Conservation (phyloP, 2,329 filamentous ascomycete genomes). For the Arthroderma uncinatum region DNA sequence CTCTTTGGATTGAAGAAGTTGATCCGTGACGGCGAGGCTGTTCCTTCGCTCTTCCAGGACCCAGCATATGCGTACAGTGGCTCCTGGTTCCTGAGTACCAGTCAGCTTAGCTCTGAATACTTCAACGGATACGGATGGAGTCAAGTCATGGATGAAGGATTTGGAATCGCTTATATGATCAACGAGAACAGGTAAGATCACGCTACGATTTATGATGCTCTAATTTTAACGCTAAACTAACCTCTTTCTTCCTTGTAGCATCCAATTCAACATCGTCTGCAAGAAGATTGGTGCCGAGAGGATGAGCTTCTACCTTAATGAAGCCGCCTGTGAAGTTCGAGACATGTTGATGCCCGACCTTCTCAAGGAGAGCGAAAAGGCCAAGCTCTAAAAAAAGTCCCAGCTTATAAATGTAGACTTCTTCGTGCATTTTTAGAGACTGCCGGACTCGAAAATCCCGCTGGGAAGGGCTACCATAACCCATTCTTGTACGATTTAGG, state of each 20-base stretch:
- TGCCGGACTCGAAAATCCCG: neutral
- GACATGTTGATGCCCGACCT: slow-evolving; percentile 74
- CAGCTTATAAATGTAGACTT: neutral
- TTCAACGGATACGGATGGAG: slow-evolving; percentile 99
- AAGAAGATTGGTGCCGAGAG: slow-evolving; percentile 82
- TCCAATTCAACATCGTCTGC: slow-evolving; percentile 96
- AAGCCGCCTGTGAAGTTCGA: slow-evolving; percentile 80
- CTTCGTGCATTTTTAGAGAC: neutral
- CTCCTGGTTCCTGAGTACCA: slow-evolving; percentile 82
- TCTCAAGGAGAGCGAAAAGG: slow-evolving; percentile 56
- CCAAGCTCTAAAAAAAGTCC: slow-evolving; percentile 59
- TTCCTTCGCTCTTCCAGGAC: slow-evolving; percentile 77
- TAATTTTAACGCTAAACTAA: neutral
- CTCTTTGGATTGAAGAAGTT: slow-evolving; percentile 95
- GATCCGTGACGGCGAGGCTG: slow-evolving; percentile 63
- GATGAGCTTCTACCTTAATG: slow-evolving; percentile 93
- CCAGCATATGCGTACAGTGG: slow-evolving; percentile 72
- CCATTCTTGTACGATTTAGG: slow-evolving; percentile 1
- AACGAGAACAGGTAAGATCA: slow-evolving; percentile 74
- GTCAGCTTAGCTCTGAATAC: slow-evolving; percentile 87
- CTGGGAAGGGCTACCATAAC: neutral
- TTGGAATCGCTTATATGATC: slow-evolving; percentile 99
- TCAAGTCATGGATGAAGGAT: slow-evolving; percentile 91
- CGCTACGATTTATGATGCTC: neutral
- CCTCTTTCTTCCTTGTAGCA: slow-evolving; percentile 39